A percentile compares a stretch with the other conserved stretches of the same genome.
These are phyloP conservation scores for Mycena vulgaris DNA, from an alignment of 768 basidiomycete species.

Conservation along the genomic window DNA sequence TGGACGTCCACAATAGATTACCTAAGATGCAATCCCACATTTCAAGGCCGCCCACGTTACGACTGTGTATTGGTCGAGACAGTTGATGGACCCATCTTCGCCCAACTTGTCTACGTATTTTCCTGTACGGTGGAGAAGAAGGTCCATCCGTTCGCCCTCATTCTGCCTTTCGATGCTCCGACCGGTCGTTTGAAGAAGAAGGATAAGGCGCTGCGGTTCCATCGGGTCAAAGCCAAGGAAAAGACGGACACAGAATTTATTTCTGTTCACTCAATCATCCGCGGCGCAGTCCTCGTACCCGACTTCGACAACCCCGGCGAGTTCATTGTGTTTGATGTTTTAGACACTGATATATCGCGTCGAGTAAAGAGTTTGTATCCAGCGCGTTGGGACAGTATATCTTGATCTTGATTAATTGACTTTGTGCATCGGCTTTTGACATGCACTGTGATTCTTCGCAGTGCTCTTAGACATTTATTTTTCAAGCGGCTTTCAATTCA, in stretches of 20 bases:
- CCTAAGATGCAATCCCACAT: no score
- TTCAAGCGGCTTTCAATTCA: no score
- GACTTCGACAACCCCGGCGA: not conserved
- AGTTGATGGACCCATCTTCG: not conserved
- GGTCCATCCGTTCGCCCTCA: not conserved
- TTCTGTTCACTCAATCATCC: not conserved
- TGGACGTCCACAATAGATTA: no score
- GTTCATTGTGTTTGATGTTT: not conserved
- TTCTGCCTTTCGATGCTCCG: not conserved
- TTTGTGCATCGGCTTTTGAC: no score
- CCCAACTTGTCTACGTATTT: not conserved
- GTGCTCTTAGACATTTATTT: no score
- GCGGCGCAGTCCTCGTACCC: not conserved
- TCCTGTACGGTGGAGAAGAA: not conserved
- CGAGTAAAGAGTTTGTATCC: not conserved
- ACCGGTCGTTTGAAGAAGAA: not conserved
- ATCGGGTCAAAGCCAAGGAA: not conserved
- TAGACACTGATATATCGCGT: not conserved
- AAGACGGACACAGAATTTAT: conserved; percentile 1
- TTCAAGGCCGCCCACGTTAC: conserved; percentile 43
- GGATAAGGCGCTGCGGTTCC: not conserved
- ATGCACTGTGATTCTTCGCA: no score
- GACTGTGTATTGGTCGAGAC: not conserved
- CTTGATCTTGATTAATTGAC: no score
- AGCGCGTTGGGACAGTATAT: not conserved